Percentiles rank a stretch among this genome's conserved stretches.
These are phyloP conservation scores for Trichoderma harzianum DNA, from an alignment of 2,329 filamentous ascomycete species.

Conservation along the genomic window DNA sequence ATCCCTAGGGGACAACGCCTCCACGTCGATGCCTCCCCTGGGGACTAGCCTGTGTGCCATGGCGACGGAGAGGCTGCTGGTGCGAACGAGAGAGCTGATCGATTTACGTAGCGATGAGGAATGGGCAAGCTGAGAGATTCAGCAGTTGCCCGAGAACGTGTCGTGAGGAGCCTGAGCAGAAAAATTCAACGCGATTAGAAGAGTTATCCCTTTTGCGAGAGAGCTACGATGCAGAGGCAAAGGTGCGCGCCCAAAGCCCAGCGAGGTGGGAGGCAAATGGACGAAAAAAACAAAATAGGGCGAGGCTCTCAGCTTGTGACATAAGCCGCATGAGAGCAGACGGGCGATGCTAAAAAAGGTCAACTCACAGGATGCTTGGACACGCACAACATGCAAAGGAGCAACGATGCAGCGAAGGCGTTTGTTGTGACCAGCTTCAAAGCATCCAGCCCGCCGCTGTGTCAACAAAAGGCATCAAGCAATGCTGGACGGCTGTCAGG, in stretches of 20 bases:
- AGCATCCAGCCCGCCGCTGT: background rate
- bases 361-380: background rate
- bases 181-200: constrained; percentile 9
- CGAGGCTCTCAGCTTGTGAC: constrained; percentile 1
- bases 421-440: background rate
- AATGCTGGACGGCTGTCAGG: constrained; percentile 26
- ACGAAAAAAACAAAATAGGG: background rate
- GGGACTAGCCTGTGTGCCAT: constrained; percentile 49
- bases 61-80: constrained; percentile 7
- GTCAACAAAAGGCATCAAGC: constrained; percentile 25
- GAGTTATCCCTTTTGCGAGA: background rate
- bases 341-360: background rate
- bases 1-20: constrained; percentile 63
- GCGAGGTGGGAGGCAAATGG: background rate
- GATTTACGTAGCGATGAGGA: background rate
- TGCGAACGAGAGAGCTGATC: background rate
- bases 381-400: constrained; percentile 2
- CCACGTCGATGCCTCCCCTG: constrained; percentile 54
- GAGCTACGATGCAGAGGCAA: background rate
- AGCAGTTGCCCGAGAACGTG: constrained; percentile 19
- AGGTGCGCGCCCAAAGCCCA: background rate
- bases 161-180: constrained; percentile 5
- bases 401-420: background rate
- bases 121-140: constrained; percentile 19
- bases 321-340: background rate